Evolutionary conservation across 495 filamentous ascomycete species (phyloP).

Genomic region (Aspergillus panamensis): DNA sequence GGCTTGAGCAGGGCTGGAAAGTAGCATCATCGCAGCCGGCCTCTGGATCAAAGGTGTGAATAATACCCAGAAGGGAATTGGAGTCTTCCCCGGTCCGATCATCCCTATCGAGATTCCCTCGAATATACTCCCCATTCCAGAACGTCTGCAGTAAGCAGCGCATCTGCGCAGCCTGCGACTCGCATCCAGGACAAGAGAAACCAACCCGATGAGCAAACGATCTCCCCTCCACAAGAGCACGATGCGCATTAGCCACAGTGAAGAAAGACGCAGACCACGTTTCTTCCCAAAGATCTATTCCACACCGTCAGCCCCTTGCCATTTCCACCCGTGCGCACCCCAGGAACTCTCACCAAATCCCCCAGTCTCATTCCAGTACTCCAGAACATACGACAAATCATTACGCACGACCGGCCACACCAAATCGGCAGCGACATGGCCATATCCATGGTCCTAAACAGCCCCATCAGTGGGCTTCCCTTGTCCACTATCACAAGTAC

Average conservation of each 20-base stretch:
- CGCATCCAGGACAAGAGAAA: conserved; percentile 43
- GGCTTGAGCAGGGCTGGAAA: conserved; percentile 60
- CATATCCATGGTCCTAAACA: conserved; percentile 30
- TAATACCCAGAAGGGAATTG: conserved; percentile 59
- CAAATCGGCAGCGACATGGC: conserved; percentile 25
- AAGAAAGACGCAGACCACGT: conserved; percentile 59
- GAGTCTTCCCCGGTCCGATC: conserved; percentile 58
- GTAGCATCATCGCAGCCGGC: conserved; percentile 48
- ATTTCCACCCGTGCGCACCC: neutral
- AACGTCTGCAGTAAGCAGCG: conserved; percentile 62
- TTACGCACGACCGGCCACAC: conserved; percentile 64
- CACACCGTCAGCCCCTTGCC: neutral
- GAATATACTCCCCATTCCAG: conserved; percentile 58
- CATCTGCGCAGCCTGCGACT: conserved; percentile 55
- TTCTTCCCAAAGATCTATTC: conserved; percentile 67
- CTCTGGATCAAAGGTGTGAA: conserved; percentile 61
- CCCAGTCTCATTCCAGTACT: conserved; percentile 68
- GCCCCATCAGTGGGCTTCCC: neutral
- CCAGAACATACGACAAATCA: conserved; percentile 64
- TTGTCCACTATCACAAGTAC: neutral
- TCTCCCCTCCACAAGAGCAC: conserved; percentile 60
- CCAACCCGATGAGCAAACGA: conserved; percentile 47
- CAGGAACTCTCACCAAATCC: neutral
- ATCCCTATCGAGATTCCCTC: conserved; percentile 49
- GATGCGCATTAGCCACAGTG: conserved; percentile 52